Percentiles rank a stretch among this genome's conserved stretches.
These are phyloP conservation scores for Lachnellula cervina DNA, from an alignment of 2,329 filamentous ascomycete species.

Conservation along the genomic window DNA sequence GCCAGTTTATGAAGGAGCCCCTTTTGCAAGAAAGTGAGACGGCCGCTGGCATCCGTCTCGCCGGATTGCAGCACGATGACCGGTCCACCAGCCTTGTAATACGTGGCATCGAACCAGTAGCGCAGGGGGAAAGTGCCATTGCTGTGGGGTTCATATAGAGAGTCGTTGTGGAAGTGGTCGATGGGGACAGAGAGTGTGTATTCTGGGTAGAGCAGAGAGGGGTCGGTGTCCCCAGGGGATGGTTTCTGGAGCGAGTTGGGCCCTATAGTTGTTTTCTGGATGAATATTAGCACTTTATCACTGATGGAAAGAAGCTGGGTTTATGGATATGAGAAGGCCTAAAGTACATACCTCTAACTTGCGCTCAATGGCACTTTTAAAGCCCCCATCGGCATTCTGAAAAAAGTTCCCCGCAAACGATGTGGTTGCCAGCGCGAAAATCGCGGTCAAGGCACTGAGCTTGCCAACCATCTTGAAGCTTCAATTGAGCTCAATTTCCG, in stretches of 20 bases:
- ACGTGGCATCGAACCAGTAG: constrained; percentile 77
- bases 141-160: constrained; percentile 70
- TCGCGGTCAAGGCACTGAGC: constrained; percentile 10
- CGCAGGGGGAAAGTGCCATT: constrained; percentile 63
- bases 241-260: constrained; percentile 4
- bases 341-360: constrained; percentile 15
- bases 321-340: background rate
- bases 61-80: constrained; percentile 73
- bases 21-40: constrained; percentile 69
- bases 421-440: constrained; percentile 15
- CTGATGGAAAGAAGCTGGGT: background rate
- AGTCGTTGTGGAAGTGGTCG: constrained; percentile 81
- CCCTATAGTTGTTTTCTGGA: constrained; percentile 22
- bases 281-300: background rate
- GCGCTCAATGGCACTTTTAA: constrained; percentile 14
- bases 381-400: background rate
- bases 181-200: constrained; percentile 41
- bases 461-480: constrained; percentile 18
- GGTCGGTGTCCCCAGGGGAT: constrained; percentile 12
- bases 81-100: constrained; percentile 73
- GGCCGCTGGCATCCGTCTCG: constrained; percentile 58
- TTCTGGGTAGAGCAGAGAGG: constrained; percentile 27
- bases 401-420: constrained; percentile 9
- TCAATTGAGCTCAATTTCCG: background rate
- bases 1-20: constrained; percentile 70